Percentiles rank a stretch among this genome's conserved stretches.
These are phyloP conservation scores for Dryas drummondii DNA, from an alignment of 306 rosid genomes.

Conservation along the genomic window DNA sequence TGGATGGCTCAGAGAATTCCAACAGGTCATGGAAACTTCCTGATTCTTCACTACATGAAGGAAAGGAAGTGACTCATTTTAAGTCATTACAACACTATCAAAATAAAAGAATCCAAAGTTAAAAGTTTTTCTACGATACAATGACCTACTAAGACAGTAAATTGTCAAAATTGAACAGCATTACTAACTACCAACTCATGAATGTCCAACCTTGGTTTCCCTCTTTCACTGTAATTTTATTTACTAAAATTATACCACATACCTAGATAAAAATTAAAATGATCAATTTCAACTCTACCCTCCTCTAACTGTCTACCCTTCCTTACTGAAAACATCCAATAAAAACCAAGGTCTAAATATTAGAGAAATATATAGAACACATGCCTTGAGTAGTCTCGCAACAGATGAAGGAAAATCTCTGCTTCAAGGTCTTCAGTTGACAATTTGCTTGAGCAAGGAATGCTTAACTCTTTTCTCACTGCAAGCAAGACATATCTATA, in stretches of 20 bases:
- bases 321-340: not conserved
- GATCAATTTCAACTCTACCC: not conserved
- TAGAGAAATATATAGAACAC: slow-evolving; percentile 6
- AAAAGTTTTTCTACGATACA: not conserved
- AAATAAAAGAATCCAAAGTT: not conserved
- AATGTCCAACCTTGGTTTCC: not conserved
- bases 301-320: not conserved
- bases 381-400: slow-evolving; percentile 61
- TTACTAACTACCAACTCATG: not conserved
- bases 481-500: slow-evolving; percentile 85
- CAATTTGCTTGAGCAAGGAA: slow-evolving; percentile 74
- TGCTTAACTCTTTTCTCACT: slow-evolving; percentile 57
- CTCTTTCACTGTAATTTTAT: not conserved
- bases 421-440: slow-evolving; percentile 85
- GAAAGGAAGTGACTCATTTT: slow-evolving; percentile 24
- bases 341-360: not conserved
- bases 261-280: not conserved
- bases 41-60: slow-evolving; percentile 58
- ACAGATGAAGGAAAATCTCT: slow-evolving; percentile 85
- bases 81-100: slow-evolving; percentile 21
- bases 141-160: not conserved
- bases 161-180: not conserved
- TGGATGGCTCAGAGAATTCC: slow-evolving; percentile 37
- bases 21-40: slow-evolving; percentile 34
- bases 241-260: not conserved